A percentile compares a stretch with the other conserved stretches of the same genome.
phyloP scores from a whole-genome alignment of 2,329 filamentous ascomycete species.

The Pseudogymnoascus sp. region DNA sequence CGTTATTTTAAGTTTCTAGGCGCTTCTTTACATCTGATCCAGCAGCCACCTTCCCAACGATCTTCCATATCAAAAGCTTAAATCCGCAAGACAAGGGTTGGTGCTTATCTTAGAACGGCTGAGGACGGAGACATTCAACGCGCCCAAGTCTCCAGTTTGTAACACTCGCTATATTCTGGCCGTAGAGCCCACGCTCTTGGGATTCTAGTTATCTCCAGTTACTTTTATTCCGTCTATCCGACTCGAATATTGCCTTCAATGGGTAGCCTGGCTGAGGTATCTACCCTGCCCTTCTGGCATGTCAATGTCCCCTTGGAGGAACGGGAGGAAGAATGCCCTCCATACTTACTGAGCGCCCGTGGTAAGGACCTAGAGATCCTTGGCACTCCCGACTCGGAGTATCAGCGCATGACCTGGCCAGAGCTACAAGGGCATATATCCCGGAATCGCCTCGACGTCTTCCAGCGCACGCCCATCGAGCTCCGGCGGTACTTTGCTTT shows the following conservation, averaged over 20 bases:
- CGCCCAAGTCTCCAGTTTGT: neutral
- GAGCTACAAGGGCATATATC: slow-evolving; percentile 53
- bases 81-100: neutral
- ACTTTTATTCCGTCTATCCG: neutral
- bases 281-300: slow-evolving; percentile 63
- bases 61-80: slow-evolving; percentile 2
- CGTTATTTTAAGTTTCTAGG: neutral
- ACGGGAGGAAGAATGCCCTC: slow-evolving; percentile 60
- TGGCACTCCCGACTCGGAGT: slow-evolving; percentile 58
- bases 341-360: slow-evolving; percentile 53
- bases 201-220: neutral
- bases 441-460: slow-evolving; percentile 62
- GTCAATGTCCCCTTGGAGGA: slow-evolving; percentile 60
- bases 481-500: slow-evolving; percentile 70
- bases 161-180: neutral
- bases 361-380: slow-evolving; percentile 65
- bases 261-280: slow-evolving; percentile 4
- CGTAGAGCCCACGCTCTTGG: neutral
- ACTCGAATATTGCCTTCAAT: neutral
- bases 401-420: slow-evolving; percentile 57
- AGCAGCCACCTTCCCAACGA: neutral
- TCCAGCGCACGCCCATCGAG: slow-evolving; percentile 68
- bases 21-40: neutral
- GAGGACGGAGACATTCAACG: neutral
- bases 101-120: neutral